phyloP scores from a whole-genome alignment of 805 yeast species.

The Wickerhamomyces canadensis region DNA sequence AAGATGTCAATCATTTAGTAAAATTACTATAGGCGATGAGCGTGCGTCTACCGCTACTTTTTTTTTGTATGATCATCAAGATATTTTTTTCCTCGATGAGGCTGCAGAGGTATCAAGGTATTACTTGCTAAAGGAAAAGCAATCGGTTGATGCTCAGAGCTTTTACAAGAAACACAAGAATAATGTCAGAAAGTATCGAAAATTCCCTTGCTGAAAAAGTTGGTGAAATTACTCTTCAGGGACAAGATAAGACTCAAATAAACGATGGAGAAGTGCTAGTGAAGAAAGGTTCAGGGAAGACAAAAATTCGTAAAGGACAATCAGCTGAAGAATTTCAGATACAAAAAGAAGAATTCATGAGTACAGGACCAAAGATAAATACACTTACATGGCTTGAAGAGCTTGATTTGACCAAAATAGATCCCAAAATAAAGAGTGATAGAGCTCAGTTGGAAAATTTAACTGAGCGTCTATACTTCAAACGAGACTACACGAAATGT shows the following conservation, averaged over 20 bases:
- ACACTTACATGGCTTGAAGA: slow-evolving; percentile 38
- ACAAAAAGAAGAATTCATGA: slow-evolving; percentile 47
- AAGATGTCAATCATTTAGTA: no score
- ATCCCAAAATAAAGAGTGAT: slow-evolving; percentile 42
- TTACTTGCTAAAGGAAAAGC: no score
- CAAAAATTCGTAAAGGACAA: slow-evolving; percentile 61
- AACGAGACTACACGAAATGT: slow-evolving; percentile 47
- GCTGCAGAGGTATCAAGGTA: no score
- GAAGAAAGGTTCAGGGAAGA: slow-evolving; percentile 40
- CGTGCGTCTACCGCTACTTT: not conserved
- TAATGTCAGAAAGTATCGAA: not conserved
- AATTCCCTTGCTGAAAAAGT: not conserved
- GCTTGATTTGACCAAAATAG: slow-evolving; percentile 21
- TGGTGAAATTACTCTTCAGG: slow-evolving; percentile 1
- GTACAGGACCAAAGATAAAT: slow-evolving; percentile 54
- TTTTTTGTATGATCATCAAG: no score
- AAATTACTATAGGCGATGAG: not conserved
- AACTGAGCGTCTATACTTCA: slow-evolving; percentile 58
- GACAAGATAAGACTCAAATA: slow-evolving; percentile 15
- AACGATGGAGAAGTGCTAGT: slow-evolving; percentile 37
- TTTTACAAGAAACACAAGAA: not conserved
- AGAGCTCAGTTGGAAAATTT: slow-evolving; percentile 52
- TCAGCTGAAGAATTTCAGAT: slow-evolving; percentile 52
- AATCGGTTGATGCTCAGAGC: not conserved
- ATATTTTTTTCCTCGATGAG: no score